Conservation (phyloP, 345 rosid species). For the Eucalyptus sp. region DNA sequence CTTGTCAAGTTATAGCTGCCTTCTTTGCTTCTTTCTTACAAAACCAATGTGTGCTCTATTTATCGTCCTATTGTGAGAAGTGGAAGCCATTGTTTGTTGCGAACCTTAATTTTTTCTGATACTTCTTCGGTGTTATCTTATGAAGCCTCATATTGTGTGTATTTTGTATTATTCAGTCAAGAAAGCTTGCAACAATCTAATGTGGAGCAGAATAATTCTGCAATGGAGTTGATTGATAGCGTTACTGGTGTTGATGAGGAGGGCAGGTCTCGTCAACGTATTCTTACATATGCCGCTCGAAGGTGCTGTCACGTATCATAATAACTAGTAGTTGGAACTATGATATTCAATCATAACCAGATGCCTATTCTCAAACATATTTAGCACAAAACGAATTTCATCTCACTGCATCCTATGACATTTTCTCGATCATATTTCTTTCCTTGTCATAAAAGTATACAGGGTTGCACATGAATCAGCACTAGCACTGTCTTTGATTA, state of each 20-base stretch:
- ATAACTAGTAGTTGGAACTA: background rate
- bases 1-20: background rate
- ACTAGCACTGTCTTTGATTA: background rate
- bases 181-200: conserved; percentile 34
- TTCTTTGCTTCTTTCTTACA: background rate
- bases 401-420: background rate
- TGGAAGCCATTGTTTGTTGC: background rate
- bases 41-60: background rate
- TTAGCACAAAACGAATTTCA: background rate
- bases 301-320: conserved; percentile 24
- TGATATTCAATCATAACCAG: background rate
- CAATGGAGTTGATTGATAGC: conserved; percentile 83
- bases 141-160: background rate
- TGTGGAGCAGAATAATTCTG: conserved; percentile 54
- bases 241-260: conserved; percentile 86
- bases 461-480: background rate
- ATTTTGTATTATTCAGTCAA: conserved; percentile 34
- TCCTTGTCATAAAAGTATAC: background rate
- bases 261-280: conserved; percentile 93
- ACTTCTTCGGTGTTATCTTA: background rate
- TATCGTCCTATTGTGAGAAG: background rate
- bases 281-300: conserved; percentile 94
- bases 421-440: background rate
- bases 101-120: background rate
- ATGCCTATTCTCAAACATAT: background rate